Evolutionary conservation across 176 grass and related monocot genomes (phyloP), one percentile per base, ranked within the genome.

Genomic region (Poa pratensis): DNA sequence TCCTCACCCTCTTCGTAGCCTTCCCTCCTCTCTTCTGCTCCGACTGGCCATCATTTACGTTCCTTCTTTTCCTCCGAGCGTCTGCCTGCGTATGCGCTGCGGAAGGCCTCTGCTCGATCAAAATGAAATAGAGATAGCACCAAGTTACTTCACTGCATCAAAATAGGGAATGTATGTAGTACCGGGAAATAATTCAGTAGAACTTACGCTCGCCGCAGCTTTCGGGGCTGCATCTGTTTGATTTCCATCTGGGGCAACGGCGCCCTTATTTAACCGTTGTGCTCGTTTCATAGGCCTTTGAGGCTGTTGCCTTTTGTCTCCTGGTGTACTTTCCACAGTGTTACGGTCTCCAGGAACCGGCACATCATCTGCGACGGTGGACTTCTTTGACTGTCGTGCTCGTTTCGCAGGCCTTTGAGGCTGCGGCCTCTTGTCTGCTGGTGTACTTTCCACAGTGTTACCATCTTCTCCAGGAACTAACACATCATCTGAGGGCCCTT

Each of bases 341-440:
- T 43, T 79, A 51, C 15, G 49, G 15, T 51, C 49, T 51, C 49
- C 15, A 17, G 15, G 49, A 16, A 51, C 49, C 3, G 6, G 16
- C 15, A 17, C 49, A 6, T 51, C 49, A 1, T 51, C 49, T 51
- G 49, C 78, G 22, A 57, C 5, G 15, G 83, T 58, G 24, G 59
- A 70, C 66, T 76, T 69, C 62, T 77, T 83, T 79, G 80, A 57
- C n/a, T 89, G 91, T 19, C 83, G 84, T 86, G 82, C 81, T 88
- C 81, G 88, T 82, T 82, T 90, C 32, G 73, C 60, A 72, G 77
- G 46, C 61, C 80, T 90, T 34, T 80, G 87, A 84, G 22, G 24
- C 32, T 86, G 76, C n/a, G 42, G 16, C 62, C 62, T 32, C 32
- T 65, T 65, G 62, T 65, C 27, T 60, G 45, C 63, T 39, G 1